Conservation (phyloP, 2,329 filamentous ascomycete species). For the Acephala macrosclerotiorum region DNA sequence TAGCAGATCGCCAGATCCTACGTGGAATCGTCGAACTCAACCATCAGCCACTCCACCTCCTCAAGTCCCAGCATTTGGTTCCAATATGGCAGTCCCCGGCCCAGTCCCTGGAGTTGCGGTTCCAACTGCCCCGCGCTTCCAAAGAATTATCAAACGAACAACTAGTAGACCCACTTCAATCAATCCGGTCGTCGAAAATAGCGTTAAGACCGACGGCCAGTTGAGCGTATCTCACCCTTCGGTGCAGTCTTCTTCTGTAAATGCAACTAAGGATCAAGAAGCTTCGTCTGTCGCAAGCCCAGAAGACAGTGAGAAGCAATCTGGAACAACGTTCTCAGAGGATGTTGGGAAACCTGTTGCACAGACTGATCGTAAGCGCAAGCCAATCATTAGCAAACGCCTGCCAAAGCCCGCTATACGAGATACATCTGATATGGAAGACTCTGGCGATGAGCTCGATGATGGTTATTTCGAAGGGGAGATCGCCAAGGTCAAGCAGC, state of each 20-base stretch:
- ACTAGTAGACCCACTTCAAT: not conserved
- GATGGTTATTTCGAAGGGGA: conserved; percentile 45
- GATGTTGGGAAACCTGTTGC: not conserved
- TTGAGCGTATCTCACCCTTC: not conserved
- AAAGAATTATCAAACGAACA: conserved; percentile 2
- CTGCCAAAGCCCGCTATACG: conserved; percentile 23
- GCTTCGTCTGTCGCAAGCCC: not conserved
- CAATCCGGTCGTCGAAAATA: not conserved
- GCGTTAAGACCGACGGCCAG: not conserved
- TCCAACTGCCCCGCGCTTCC: conserved; percentile 38
- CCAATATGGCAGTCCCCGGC: conserved; percentile 31
- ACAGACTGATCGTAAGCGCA: conserved; percentile 24
- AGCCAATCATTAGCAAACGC: conserved; percentile 33
- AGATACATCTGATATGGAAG: conserved; percentile 26
- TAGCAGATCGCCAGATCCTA: conserved; percentile 43
- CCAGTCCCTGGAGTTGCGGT: conserved; percentile 38
- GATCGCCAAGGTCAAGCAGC: conserved; percentile 37
- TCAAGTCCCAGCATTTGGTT: conserved; percentile 62
- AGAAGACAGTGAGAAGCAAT: not conserved
- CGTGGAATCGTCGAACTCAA: conserved; percentile 42
- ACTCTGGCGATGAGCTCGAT: conserved; percentile 42
- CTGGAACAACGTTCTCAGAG: not conserved
- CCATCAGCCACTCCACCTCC: conserved; percentile 61
- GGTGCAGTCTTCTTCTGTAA: not conserved
- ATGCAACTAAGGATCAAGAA: not conserved